Percentiles rank a stretch among this genome's conserved stretches.
phyloP scores from a whole-genome alignment of 176 grass and related monocot species.

The Zea luxurians region DNA sequence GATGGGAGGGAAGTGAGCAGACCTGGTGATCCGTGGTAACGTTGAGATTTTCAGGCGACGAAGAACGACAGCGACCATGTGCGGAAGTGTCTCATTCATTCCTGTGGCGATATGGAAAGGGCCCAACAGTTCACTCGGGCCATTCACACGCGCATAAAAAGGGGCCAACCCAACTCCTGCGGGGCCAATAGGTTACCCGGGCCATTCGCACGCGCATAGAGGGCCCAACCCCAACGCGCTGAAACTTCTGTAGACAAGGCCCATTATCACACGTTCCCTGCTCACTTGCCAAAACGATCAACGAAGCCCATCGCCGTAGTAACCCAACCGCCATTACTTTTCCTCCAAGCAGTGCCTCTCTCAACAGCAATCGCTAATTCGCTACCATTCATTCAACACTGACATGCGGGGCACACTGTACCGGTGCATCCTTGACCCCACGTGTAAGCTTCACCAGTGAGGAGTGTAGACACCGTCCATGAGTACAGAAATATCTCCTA shows the following conservation, averaged over 20 bases:
- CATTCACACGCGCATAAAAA: too few species aligned
- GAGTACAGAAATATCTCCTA: constrained; percentile 25
- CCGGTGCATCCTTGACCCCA: accelerated
- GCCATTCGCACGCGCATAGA: neutral
- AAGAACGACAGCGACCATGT: too few species aligned
- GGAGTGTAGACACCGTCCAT: neutral
- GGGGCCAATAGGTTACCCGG: neutral
- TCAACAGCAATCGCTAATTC: accelerated
- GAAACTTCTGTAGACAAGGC: neutral
- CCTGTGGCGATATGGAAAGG: too few species aligned
- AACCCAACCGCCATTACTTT: constrained; percentile 18
- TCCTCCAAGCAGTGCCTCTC: constrained; percentile 38
- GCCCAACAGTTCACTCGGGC: too few species aligned
- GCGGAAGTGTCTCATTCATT: too few species aligned
- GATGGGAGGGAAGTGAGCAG: too few species aligned
- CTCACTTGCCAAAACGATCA: neutral
- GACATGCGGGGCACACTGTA: accelerated
- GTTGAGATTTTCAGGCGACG: too few species aligned
- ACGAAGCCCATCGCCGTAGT: neutral
- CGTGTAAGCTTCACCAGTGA: accelerated
- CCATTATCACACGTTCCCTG: neutral
- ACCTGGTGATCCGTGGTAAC: too few species aligned
- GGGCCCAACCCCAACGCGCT: neutral
- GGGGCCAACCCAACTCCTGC: too few species aligned
- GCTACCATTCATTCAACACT: accelerated